Percentiles rank a stretch among this genome's conserved stretches.
These are phyloP conservation scores for Mycena haematopus DNA, from an alignment of 768 basidiomycete genomes.

Conservation along the genomic window DNA sequence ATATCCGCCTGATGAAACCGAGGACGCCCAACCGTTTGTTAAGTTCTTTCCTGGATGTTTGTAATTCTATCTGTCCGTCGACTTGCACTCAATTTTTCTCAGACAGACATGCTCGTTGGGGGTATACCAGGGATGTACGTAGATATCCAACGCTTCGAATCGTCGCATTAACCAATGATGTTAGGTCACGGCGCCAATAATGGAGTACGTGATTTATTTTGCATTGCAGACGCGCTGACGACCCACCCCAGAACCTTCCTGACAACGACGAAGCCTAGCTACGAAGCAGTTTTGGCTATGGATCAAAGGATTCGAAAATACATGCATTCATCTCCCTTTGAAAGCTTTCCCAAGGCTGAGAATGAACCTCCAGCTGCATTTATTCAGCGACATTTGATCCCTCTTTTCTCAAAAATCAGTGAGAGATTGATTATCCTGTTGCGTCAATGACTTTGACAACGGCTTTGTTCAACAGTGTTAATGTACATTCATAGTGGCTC, in stretches of 20 bases:
- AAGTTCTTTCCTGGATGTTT: conserved; percentile 41
- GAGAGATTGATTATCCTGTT: neutral
- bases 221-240: neutral
- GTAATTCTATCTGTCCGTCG: conserved; percentile 1
- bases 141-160: neutral
- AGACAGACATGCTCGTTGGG: conserved; percentile 26
- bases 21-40: conserved; percentile 39
- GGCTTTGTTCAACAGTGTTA: conserved; percentile 41
- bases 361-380: conserved; percentile 43
- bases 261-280: conserved; percentile 44
- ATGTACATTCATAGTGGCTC: conserved; percentile 52
- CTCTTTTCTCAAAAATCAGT: conserved; percentile 40
- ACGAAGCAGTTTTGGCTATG: conserved; percentile 48
- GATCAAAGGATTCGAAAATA: conserved; percentile 45
- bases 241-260: conserved; percentile 33
- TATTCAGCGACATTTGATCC: conserved; percentile 38
- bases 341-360: conserved; percentile 33
- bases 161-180: neutral
- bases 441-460: neutral
- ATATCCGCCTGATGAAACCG: conserved; percentile 42
- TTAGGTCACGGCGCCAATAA: conserved; percentile 21
- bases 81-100: neutral
- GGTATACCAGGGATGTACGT: conserved; percentile 32
- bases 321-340: conserved; percentile 13
- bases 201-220: neutral